Conservation (phyloP, 2,329 filamentous ascomycete genomes). For the Gyromitra esculenta region DNA sequence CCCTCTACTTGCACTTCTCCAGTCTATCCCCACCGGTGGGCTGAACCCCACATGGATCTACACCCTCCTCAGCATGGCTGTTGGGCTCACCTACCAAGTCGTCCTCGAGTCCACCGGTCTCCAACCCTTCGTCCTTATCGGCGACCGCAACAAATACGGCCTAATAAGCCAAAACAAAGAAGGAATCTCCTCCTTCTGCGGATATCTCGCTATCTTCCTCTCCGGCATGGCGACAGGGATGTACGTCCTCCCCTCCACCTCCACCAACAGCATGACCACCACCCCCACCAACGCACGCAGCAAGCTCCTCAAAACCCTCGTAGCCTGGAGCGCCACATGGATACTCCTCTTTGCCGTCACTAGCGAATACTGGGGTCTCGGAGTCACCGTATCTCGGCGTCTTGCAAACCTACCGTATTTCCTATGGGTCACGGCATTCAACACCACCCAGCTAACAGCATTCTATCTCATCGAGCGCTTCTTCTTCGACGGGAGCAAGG, state of each 20-base stretch:
- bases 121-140: constrained; percentile 82
- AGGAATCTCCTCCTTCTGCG: constrained; percentile 92
- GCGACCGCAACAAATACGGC: constrained; percentile 72
- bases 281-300: constrained; percentile 50
- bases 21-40: constrained; percentile 68
- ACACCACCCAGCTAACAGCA: constrained; percentile 79
- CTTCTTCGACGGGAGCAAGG: constrained; percentile 78
- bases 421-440: constrained; percentile 91
- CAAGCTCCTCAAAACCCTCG: constrained; percentile 70
- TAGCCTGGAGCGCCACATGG: constrained; percentile 74
- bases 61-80: constrained; percentile 74
- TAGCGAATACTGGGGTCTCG: constrained; percentile 77
- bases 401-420: constrained; percentile 94
- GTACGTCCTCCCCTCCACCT: constrained; percentile 73
- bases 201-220: constrained; percentile 94
- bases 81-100: constrained; percentile 77
- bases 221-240: constrained; percentile 85
- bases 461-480: constrained; percentile 81
- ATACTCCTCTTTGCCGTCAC: constrained; percentile 73
- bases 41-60: constrained; percentile 67
- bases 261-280: constrained; percentile 52
- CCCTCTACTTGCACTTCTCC: constrained; percentile 85
- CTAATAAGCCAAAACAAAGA: constrained; percentile 91
- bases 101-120: constrained; percentile 79
- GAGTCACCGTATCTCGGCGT: constrained; percentile 81